phyloP scores from a whole-genome alignment of 2,329 filamentous ascomycete species.

The Coleophoma cylindrospora region DNA sequence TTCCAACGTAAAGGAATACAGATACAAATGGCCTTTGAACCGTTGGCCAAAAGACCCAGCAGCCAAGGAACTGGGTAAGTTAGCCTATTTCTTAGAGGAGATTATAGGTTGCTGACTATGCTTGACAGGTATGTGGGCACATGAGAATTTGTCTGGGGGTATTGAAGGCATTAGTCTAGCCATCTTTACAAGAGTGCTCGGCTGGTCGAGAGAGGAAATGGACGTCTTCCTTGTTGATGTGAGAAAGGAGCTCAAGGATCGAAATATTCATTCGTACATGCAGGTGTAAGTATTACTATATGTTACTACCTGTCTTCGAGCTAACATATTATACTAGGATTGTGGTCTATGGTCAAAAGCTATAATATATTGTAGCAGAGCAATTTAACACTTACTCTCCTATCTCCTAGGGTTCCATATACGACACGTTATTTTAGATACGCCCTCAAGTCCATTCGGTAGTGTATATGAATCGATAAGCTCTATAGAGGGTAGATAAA shows the following conservation, averaged over 20 bases:
- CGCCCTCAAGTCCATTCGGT: no score
- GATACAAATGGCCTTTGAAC: slow-evolving; percentile 43
- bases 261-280: slow-evolving; percentile 10
- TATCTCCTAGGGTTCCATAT: no score
- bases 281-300: slow-evolving; percentile 5
- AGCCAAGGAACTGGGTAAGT: slow-evolving; percentile 11
- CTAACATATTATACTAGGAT: not conserved
- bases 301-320: not conserved
- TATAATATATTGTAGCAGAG: not conserved
- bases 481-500: slow-evolving; percentile 29
- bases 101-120: not conserved
- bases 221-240: slow-evolving; percentile 8
- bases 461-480: not conserved
- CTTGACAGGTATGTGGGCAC: slow-evolving; percentile 10
- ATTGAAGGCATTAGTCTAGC: slow-evolving; percentile 14
- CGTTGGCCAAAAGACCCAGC: slow-evolving; percentile 44
- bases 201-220: slow-evolving; percentile 10
- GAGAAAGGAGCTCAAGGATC: slow-evolving; percentile 8
- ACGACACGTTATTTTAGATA: no score
- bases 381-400: no score
- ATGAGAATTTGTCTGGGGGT: slow-evolving; percentile 11
- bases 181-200: slow-evolving; percentile 11
- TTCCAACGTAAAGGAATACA: slow-evolving; percentile 28
- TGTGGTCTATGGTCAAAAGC: not conserved
- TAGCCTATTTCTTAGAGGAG: not conserved